Base-by-base conservation (phyloP, 306 rosid species). In the Citrullus colocynthis region DNA sequence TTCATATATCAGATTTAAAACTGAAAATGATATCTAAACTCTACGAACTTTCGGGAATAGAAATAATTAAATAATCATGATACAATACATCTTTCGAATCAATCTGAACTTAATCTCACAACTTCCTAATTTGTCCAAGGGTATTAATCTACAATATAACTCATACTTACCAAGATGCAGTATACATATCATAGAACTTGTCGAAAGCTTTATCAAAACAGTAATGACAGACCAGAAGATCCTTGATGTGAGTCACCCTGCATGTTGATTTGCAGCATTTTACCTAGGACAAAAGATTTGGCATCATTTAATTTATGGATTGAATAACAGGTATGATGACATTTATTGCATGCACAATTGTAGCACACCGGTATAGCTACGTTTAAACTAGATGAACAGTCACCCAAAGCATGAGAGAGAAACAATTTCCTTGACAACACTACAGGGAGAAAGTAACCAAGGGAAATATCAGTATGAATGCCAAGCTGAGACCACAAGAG, bases 261-360 rank as follows among this genome's bases (percentile, higher is more conserved):
- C 98, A 93, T n/a, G 91, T 88, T 52, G 95, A 85, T 83, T 93
- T 93, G 88, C 95, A 86, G 87, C 97, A 93, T 87, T 93, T 93
- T 48, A 91, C 95, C 98, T 93, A 57, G 18, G 61, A 48, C 73
- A 82, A 71, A 48, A 54, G 80, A 62, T 64, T 75, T 42, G 77
- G 64, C 58, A 82, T 51, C 24, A 48, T 48, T 70, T 83, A 78
- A 84, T 78, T 28, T 34, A 78, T 57, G 63, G 54, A 48, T 45
- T 58, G 54, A 55, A 81, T 10, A 56, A 79, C n/a, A 44, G 34
- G 52, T 49, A 42, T 13, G 16, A 55, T 36, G 10, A 30, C 42
- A 12, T 49, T 71, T 24, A 48, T 14, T 24, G 42, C 75, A n/a
- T n/a, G 51, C 75, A 69, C 16, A 69, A 39, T 49, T 42, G 54